Conservation (phyloP, 2,329 filamentous ascomycete species). For the Colletotrichum agaves region DNA sequence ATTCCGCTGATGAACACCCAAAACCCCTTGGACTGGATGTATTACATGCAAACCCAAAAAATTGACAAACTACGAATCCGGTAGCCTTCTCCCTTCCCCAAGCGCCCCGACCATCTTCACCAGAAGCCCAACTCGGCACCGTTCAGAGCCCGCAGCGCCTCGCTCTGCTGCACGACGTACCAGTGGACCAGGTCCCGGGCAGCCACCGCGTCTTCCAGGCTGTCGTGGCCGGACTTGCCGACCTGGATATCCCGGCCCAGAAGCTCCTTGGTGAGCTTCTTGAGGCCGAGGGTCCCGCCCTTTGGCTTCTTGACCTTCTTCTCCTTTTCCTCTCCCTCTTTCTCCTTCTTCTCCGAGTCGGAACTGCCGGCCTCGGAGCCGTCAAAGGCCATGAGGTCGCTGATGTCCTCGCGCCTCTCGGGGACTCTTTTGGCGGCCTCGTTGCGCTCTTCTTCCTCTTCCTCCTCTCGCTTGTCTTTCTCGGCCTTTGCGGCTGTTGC, state of each 20-base stretch:
- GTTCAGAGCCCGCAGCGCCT: neutral
- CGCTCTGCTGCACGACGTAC: conserved; percentile 42
- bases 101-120: neutral
- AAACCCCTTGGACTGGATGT: no score
- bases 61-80: neutral
- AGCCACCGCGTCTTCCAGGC: conserved; percentile 57
- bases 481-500: conserved; percentile 41
- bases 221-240: conserved; percentile 51
- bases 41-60: no score
- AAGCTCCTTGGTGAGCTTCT: conserved; percentile 49
- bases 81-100: no score
- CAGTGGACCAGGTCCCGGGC: conserved; percentile 54
- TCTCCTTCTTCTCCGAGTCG: neutral
- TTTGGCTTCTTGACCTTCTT: conserved; percentile 33
- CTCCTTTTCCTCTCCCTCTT: conserved; percentile 32
- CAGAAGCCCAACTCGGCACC: neutral
- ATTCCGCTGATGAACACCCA: no score
- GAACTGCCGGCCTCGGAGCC: neutral
- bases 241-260: conserved; percentile 54
- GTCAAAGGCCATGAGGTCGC: conserved; percentile 29
- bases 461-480: conserved; percentile 32
- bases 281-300: conserved; percentile 44
- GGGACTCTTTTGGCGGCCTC: neutral
- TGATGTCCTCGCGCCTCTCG: neutral
- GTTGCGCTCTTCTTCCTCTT: conserved; percentile 32